Evolutionary conservation across 805 yeast species (phyloP).

Genomic region (Metschnikowia cerradonensis): DNA sequence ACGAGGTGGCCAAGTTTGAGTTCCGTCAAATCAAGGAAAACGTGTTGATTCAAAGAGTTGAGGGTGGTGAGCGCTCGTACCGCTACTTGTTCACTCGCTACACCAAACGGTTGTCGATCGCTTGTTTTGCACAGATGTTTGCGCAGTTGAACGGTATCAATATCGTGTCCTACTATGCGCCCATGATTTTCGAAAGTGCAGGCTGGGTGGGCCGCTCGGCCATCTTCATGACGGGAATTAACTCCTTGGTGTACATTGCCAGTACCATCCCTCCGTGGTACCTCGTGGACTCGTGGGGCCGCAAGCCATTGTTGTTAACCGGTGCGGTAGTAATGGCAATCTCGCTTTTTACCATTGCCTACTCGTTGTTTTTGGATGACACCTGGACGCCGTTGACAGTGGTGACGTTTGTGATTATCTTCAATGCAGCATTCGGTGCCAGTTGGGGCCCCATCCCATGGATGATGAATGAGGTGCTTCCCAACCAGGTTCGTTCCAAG

Average conservation of each 20-base stretch:
- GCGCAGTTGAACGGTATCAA: slow-evolving; percentile 94
- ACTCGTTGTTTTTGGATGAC: slow-evolving; percentile 38
- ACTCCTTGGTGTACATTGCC: slow-evolving; percentile 33
- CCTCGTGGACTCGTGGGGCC: slow-evolving; percentile 86
- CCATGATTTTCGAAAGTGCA: slow-evolving; percentile 89
- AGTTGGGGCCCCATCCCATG: slow-evolving; percentile 96
- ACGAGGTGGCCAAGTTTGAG: slow-evolving; percentile 65
- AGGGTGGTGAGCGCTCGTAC: slow-evolving; percentile 72
- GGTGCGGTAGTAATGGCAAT: slow-evolving; percentile 81
- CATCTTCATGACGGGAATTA: slow-evolving; percentile 82
- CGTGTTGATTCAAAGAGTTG: slow-evolving; percentile 69
- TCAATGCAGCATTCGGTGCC: slow-evolving; percentile 81
- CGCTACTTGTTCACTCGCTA: slow-evolving; percentile 72
- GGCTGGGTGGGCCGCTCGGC: slow-evolving; percentile 92
- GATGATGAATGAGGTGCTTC: slow-evolving; percentile 86
- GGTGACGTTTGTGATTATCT: slow-evolving; percentile 70
- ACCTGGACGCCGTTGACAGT: slow-evolving; percentile 62
- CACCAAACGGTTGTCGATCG: slow-evolving; percentile 73
- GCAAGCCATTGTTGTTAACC: slow-evolving; percentile 74
- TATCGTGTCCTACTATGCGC: slow-evolving; percentile 89
- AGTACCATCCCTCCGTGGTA: slow-evolving; percentile 90
- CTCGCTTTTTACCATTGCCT: slow-evolving; percentile 62
- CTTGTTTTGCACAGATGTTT: slow-evolving; percentile 86
- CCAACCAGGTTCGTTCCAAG: slow-evolving; percentile 77
- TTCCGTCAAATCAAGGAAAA: slow-evolving; percentile 78